These are phyloP conservation scores for Lupinus albus DNA, from an alignment of 306 rosid species.

Conservation along the genomic window DNA sequence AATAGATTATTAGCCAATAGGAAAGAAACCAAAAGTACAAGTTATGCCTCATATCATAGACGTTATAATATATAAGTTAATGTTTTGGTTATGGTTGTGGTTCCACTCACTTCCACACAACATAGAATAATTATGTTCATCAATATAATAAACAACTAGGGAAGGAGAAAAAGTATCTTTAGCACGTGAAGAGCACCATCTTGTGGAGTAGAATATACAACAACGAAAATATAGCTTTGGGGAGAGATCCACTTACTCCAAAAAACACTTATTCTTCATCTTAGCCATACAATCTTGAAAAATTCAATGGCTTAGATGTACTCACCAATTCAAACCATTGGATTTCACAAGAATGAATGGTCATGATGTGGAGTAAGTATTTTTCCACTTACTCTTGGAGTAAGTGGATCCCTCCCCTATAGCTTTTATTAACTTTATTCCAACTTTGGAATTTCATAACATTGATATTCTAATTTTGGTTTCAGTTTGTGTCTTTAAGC, in stretches of 20 bases:
- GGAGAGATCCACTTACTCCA: no score
- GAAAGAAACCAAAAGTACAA: slow-evolving; percentile 11
- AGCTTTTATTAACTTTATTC: no score
- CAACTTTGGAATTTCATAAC: not conserved
- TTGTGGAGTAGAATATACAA: not conserved
- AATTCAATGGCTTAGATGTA: no score
- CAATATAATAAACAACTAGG: not conserved
- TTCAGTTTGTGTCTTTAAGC: not conserved
- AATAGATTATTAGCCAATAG: no score
- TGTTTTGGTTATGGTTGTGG: not conserved
- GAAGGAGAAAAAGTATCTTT: slow-evolving; percentile 10
- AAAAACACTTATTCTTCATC: no score
- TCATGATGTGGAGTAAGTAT: no score
- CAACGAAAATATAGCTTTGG: not conserved
- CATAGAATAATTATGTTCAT: slow-evolving; percentile 1
- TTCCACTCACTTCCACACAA: no score
- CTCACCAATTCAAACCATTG: no score
- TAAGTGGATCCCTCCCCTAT: no score
- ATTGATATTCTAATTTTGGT: not conserved
- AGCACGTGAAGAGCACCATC: slow-evolving; percentile 41
- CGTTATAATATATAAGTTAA: not conserved
- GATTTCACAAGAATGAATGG: no score
- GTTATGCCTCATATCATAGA: not conserved
- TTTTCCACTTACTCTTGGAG: no score
- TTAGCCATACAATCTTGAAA: no score